These are phyloP conservation scores for Kuraishia borneana DNA, from an alignment of 805 yeast genomes.

Conservation along the genomic window DNA sequence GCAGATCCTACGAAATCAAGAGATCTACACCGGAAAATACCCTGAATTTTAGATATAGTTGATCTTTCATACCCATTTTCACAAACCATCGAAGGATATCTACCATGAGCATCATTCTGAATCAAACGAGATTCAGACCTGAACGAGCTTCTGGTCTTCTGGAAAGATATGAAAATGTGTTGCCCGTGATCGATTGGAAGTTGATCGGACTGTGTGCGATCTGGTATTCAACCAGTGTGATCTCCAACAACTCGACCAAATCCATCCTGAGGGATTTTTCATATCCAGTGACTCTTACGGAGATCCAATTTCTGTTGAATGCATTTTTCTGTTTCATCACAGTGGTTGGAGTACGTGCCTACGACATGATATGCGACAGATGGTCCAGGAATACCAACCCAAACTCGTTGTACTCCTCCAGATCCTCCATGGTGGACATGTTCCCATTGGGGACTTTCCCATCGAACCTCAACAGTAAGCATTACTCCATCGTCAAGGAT, in stretches of 20 bases:
- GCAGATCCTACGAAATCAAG: background rate
- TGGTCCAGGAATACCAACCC: slow-evolving; percentile 12
- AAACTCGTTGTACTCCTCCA: slow-evolving; percentile 17
- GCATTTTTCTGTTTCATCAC: slow-evolving; percentile 41
- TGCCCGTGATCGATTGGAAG: slow-evolving; percentile 17
- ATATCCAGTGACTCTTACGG: slow-evolving; percentile 84
- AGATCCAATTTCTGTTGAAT: slow-evolving; percentile 74
- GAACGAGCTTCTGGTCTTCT: background rate
- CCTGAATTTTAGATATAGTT: background rate
- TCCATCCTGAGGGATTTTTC: slow-evolving; percentile 56
- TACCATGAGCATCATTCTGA: too few relatives aligned
- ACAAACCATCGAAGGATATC: background rate
- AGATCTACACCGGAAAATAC: background rate
- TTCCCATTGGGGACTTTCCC: slow-evolving; percentile 46
- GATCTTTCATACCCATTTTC: background rate
- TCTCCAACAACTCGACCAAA: slow-evolving; percentile 76
- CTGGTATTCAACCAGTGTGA: slow-evolving; percentile 77
- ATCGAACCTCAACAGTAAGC: slow-evolving; percentile 14
- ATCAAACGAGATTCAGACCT: too few relatives aligned
- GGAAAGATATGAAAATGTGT: slow-evolving; percentile 3
- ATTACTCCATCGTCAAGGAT: slow-evolving; percentile 16
- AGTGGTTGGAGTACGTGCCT: slow-evolving; percentile 12
- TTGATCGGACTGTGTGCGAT: slow-evolving; percentile 39
- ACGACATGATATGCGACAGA: slow-evolving; percentile 24
- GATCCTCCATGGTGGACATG: slow-evolving; percentile 11